Base-by-base conservation (phyloP, 202 grass and related monocot genomes). In the Schoenoplectus triqueter region DNA sequence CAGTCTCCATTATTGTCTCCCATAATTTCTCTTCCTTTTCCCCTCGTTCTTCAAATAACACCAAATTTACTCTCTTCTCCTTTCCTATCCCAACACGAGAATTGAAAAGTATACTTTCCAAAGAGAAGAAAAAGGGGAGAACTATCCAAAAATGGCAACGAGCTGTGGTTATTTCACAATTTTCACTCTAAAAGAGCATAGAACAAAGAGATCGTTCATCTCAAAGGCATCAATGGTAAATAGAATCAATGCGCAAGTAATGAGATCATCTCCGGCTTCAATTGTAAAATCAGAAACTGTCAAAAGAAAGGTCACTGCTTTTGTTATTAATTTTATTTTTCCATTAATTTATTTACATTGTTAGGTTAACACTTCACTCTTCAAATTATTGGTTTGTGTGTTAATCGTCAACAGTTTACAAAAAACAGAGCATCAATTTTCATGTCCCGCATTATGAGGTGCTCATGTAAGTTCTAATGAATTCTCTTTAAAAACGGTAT, bases 221-320 rank as follows among this genome's bases (percentile, higher is more conserved):
- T 56, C 64, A 18, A 69, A 51, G 64, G 64, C 80, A 15, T 69
- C 64, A 0, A 57, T 69, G 47, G 80, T 14, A 10, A 69, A 83
- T 69, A 83, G 48, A 69, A 52, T 10, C 64, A 15, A 69, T 69
- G 64, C 10, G 18, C 80, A 83, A 83, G 19, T 2, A 51, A 13
- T 42, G 47, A 83, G 20, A 44, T 69, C 80, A 83, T 83, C 64
- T 17, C 48, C 64, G 10, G 80, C 22, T 83, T 83, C 80, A 9
- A 83, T 83, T 0, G 64, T 47, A 40, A 69, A 83, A 83, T 67
- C 80, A 42, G n/a, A 4, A 11, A 40, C 69, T 54, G 46, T 83
- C 11, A 83, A 13, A 83, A 69, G 64, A 65, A 54, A 83, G 80
- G 80, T 82, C 18, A 51, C 5, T 47, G 7, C 47, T 2, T 14